phyloP scores from a whole-genome alignment of 257 asterid genomes.

The Scutellaria barbata region DNA sequence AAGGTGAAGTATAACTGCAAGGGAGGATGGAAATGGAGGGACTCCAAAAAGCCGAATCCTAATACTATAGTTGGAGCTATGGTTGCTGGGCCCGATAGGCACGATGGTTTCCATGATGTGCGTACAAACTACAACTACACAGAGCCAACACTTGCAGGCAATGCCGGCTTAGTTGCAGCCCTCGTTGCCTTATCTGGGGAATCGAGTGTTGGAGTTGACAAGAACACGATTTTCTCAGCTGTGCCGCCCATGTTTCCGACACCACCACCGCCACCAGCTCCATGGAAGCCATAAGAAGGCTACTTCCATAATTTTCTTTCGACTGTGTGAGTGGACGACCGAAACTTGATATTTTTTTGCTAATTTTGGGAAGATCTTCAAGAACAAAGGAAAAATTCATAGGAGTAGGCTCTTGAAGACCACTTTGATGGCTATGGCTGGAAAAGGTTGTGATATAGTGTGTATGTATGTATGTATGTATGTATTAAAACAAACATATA shows the following conservation, averaged over 20 bases:
- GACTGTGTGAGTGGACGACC: constrained; percentile 31
- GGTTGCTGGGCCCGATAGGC: constrained; percentile 98
- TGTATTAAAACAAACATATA: constrained; percentile 36
- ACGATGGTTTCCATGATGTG: constrained; percentile 80
- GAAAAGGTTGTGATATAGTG: constrained; percentile 32
- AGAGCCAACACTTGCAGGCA: constrained; percentile 93
- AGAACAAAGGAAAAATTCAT: constrained; percentile 12
- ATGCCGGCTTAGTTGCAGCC: constrained; percentile 96
- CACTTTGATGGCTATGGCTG: background rate
- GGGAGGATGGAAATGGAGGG: constrained; percentile 98
- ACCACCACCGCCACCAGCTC: constrained; percentile 98
- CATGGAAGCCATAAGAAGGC: constrained; percentile 78
- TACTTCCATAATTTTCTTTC: constrained; percentile 23
- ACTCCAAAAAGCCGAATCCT: constrained; percentile 73
- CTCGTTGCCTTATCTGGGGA: constrained; percentile 90
- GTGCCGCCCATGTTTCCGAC: constrained; percentile 96
- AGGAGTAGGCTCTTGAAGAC: constrained; percentile 26
- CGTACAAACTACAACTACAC: constrained; percentile 89
- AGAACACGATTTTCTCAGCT: constrained; percentile 91
- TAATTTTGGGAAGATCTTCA: constrained; percentile 34
- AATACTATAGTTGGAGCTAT: constrained; percentile 80
- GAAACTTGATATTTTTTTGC: constrained; percentile 23
- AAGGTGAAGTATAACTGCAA: constrained; percentile 72
- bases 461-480: constrained; percentile 39
- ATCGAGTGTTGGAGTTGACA: constrained; percentile 55